Conservation (phyloP, 208 protist genomes). For the Polymyxa betae region DNA sequence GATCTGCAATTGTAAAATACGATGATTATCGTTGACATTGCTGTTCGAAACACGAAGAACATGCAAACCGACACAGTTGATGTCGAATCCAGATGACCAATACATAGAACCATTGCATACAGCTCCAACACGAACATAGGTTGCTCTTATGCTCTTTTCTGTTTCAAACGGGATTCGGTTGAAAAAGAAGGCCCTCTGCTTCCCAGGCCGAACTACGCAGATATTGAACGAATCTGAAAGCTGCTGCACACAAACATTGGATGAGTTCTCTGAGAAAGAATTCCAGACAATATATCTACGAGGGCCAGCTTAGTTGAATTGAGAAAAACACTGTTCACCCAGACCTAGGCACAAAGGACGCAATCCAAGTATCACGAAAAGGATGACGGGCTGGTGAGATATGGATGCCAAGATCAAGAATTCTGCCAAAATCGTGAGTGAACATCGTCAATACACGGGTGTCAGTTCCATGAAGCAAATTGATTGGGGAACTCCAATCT, state of each 20-base stretch:
- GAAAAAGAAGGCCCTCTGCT: slow-evolving; percentile 36
- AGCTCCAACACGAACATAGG: background rate
- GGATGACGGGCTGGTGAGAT: background rate
- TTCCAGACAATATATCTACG: slow-evolving; percentile 21
- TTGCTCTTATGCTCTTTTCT: background rate
- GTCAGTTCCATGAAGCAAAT: slow-evolving; percentile 32
- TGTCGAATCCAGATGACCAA: slow-evolving; percentile 40
- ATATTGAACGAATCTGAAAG: background rate
- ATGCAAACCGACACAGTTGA: slow-evolving; percentile 35
- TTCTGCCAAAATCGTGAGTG: background rate
- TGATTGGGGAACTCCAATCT: background rate
- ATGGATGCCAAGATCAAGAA: slow-evolving; percentile 40
- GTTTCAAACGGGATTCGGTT: background rate
- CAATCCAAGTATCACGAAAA: slow-evolving; percentile 11
- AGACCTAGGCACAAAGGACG: background rate
- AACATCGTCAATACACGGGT: background rate
- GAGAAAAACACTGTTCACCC: background rate
- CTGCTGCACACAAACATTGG: background rate
- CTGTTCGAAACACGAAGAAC: background rate
- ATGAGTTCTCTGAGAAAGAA: background rate
- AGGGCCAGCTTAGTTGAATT: background rate
- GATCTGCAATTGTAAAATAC: background rate
- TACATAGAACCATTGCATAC: background rate
- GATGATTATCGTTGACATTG: background rate
- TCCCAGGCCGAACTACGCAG: background rate